Evolutionary conservation across 257 asterid species (phyloP), one percentile per base, ranked within the genome.

Genomic region (Scutellaria barbata): DNA sequence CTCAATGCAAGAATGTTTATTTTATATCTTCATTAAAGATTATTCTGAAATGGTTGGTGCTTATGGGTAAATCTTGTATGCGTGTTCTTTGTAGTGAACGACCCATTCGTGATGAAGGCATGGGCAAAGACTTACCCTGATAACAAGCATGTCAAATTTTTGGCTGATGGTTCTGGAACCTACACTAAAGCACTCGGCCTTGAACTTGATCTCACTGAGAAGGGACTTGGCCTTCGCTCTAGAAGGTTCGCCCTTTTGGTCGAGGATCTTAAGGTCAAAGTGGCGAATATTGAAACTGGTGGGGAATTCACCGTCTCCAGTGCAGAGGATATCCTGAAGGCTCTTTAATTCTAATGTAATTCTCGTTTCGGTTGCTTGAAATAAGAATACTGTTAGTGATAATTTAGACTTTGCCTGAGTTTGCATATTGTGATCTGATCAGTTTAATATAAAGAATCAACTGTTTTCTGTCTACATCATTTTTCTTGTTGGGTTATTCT

Each of bases 21-120:
- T 30, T 30, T 5, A 3, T 30, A 30, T 30, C 35, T 30, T 30
- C 35, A 30, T 30, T 30, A 30, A 30, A 30, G 35, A 30, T 30
- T 0, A 30, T 30, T 30, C 35, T 30, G 35, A 30, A 30, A 30
- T 30, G 35, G 35, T 30, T 5, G 13, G 10, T 2, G 10, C 10
- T 43, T 25, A 16, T 8, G 39, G 17, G 9, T 43, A 9, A 43
- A 12, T 9, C 10, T 35, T 71, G 14, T 14, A n/a, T 12, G 3
- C 53, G 20, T 17, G 16, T 84, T 18, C 1, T 77, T 74, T 76
- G 81, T 80, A 92, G 97, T 92, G 53, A 93, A 93, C 61, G 98
- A 93, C 63, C 96, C 97, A 4, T 93, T 87, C 50, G 98, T 93
- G 86, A 93, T 90, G 97, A 93, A 89, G 89, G 98, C 97, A 10